Base-by-base conservation (phyloP, 169 alveolate genomes). In the Nephromyces sp. region DNA sequence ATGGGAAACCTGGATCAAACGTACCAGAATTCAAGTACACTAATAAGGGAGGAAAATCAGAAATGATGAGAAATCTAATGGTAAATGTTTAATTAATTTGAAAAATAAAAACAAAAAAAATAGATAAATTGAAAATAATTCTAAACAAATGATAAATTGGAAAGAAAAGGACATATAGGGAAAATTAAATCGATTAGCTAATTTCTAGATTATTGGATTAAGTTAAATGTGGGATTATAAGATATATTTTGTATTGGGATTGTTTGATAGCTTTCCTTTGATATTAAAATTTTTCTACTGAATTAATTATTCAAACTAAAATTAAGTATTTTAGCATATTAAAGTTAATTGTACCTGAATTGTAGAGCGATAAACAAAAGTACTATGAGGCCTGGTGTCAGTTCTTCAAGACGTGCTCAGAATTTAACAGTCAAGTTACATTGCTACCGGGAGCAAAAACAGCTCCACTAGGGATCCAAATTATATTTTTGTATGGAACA, bases 341-440 rank as follows among this genome's bases (percentile, higher is more conserved):
- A 6, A 8, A 27, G 22, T 64, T 33, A 22, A 34, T 51, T 30
- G 29, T 78, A 2, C 30, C 29, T 57, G 22, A 57, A 69, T 51
- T 70, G 43, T 64, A 81, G 86, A 73, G 75, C 32, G 86, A 81
- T 62, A 81, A 81, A 63, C 67, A 51, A 31, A 70, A 76, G 6
- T 81, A 76, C 68, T 81, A 65, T 77, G 79, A 80, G 6, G 86
- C 84, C 2, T 34, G 74, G 65, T 81, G 86, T 28, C 86, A 75
- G 43, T 81, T 81, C 52, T 68, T 81, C 71, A 81, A 81, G 68
- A 71, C 76, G 28, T 83, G 81, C 52, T 72, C 22, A 22, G 86
- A 81, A n/a, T 64, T 74, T 52, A 61, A 64, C n/a, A 83, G 86
- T 34, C 71, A 27, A 22, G 22, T 75, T 31, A 52, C 66, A 22